Evolutionary conservation across 2,329 filamentous ascomycete genomes (phyloP).

Genomic region (Zymoseptoria crescenta): DNA sequence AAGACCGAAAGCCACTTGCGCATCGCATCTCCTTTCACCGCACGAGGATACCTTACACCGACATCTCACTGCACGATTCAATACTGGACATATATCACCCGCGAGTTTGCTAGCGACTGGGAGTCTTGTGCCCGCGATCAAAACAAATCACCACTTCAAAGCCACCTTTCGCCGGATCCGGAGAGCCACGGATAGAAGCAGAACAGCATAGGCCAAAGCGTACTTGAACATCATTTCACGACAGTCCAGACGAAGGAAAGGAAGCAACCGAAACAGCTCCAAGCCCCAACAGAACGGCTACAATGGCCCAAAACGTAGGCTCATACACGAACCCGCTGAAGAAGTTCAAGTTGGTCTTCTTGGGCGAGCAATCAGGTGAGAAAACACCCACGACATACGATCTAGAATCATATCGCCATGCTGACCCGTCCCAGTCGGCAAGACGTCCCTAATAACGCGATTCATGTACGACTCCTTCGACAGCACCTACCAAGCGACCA

Average conservation of each 20-base stretch:
- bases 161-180: neutral
- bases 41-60: neutral
- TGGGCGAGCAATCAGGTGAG: constrained; percentile 97
- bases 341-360: constrained; percentile 99
- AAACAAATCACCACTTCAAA: neutral
- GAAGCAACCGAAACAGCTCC: neutral
- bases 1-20: neutral
- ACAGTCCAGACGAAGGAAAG: neutral
- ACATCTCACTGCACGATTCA: neutral
- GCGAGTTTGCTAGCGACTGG: neutral
- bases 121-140: neutral
- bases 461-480: constrained; percentile 99
- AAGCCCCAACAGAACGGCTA: constrained; percentile 23
- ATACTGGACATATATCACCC: neutral
- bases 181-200: neutral
- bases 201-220: neutral
- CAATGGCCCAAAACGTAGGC: constrained; percentile 72
- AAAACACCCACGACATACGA: neutral
- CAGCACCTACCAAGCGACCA: constrained; percentile 98
- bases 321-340: constrained; percentile 98
- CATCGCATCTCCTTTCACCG: neutral
- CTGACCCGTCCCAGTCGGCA: constrained; percentile 61
- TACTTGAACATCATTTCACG: neutral
- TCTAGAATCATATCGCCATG: neutral
- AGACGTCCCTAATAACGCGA: constrained; percentile 95